Conservation (phyloP, 176 grass and related monocot genomes). For the Phragmites australis region DNA sequence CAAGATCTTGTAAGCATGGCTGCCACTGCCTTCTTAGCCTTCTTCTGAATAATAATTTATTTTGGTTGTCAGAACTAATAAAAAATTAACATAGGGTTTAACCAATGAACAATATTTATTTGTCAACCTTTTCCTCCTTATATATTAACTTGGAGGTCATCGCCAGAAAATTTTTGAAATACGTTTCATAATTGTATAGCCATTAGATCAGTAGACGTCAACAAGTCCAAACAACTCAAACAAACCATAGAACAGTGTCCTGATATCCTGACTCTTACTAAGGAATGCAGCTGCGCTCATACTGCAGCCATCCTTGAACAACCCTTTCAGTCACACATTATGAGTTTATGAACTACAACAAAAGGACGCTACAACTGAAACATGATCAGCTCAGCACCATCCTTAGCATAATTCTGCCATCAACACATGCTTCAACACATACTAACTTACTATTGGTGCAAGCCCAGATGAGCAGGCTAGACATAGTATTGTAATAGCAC, state of each 20-base stretch:
- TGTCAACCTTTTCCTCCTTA: neutral
- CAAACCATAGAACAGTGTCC: neutral
- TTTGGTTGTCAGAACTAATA: slow-evolving; percentile 9
- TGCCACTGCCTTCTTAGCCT: slow-evolving; percentile 84
- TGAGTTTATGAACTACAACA: neutral
- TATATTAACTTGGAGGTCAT: neutral
- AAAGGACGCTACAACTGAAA: neutral
- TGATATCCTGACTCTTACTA: neutral
- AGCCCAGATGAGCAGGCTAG: neutral
- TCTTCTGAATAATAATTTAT: slow-evolving; percentile 55
- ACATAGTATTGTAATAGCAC: neutral
- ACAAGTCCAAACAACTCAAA: neutral
- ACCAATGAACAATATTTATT: neutral
- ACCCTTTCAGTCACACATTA: neutral
- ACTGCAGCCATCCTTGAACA: neutral
- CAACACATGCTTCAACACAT: neutral
- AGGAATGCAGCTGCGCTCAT: neutral
- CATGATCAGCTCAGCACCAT: neutral
- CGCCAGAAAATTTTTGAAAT: neutral
- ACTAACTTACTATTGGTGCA: neutral
- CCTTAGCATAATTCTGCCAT: neutral
- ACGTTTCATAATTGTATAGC: neutral
- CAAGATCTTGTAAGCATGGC: slow-evolving; percentile 83
- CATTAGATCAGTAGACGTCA: neutral
- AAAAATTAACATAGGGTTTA: neutral